Base-by-base conservation (phyloP, 2,329 filamentous ascomycete species). In the Pyricularia sp. region DNA sequence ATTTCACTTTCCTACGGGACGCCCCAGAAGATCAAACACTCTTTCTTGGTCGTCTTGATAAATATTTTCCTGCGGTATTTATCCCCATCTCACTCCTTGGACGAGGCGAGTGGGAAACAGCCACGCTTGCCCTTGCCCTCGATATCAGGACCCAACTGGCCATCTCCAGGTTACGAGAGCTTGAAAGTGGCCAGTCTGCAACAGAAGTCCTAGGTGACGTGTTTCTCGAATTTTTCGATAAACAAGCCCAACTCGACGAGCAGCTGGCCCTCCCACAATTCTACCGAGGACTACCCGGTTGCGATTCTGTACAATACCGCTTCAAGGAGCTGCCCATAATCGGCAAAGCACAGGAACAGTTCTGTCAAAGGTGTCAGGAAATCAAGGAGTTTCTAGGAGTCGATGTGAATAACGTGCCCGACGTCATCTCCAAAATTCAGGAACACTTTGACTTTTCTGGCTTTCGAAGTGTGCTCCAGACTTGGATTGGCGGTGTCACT, bases 111-210 rank as follows among this genome's bases (percentile, higher is more conserved):
- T 63, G 40, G 40, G 49, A 63, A 13, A 8, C 7, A 19, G 24
- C 24, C 3, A 63, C 62, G 10, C 26, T 63, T n/a, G 40, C 13
- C 2, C 35, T 63, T 19, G 62, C 40, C 2, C 26, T 63, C 35
- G 62, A 64, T 10, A 33, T 64, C 49, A n/a, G 62, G 7, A 64
- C 62, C 19, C 62, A 64, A 33, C 12, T 64, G 2, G 62, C 62
- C 26, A 63, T 63, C 4, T 24, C 19, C n/a, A 63, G 12, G 26
- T 44, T 63, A n/a, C 22, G 49, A 13, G 19, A 28, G 10, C 16
- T 22, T 9, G 26, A 33, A 9, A 53, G 24, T 2, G 40, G 49
- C 16, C 35, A 22, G 16, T 30, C 62, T 9, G 35, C 40, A 10
- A n/a, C 12, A 7, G 49, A 63, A 9, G 19, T 28, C 8, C 16